Evolutionary conservation across 768 basidiomycete genomes (phyloP).

Genomic region (Baorangia bicolor): DNA sequence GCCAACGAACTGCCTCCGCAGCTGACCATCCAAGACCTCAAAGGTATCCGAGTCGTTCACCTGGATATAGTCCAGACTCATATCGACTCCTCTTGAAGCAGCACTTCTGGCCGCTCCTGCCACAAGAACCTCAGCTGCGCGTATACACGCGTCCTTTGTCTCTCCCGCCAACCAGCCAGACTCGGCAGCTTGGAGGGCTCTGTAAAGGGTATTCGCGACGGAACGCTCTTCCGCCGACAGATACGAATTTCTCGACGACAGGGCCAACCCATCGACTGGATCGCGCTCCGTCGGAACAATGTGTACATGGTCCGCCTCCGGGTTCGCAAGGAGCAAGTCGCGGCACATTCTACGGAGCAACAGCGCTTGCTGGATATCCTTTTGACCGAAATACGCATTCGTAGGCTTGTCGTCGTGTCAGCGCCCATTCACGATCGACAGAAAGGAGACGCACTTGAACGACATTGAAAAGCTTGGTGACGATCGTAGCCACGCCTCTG

Average conservation of each 20-base stretch:
- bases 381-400: slow-evolving; percentile 94
- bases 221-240: slow-evolving; percentile 62
- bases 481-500: slow-evolving; percentile 92
- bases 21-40: slow-evolving; percentile 47
- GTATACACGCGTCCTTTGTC: slow-evolving; percentile 51
- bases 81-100: slow-evolving; percentile 41
- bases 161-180: slow-evolving; percentile 51
- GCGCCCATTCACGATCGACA: neutral
- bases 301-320: slow-evolving; percentile 67
- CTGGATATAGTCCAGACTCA: slow-evolving; percentile 83
- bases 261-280: slow-evolving; percentile 63
- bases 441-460: slow-evolving; percentile 58
- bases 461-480: slow-evolving; percentile 92
- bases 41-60: slow-evolving; percentile 83
- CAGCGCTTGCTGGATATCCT: slow-evolving; percentile 96
- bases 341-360: slow-evolving; percentile 73
- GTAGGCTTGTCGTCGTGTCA: slow-evolving; percentile 54
- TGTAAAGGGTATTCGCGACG: slow-evolving; percentile 62
- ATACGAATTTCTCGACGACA: slow-evolving; percentile 91
- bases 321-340: slow-evolving; percentile 82
- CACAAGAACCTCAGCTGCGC: slow-evolving; percentile 43
- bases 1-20: slow-evolving; percentile 27
- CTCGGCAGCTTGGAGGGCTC: slow-evolving; percentile 62
- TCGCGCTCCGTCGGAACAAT: slow-evolving; percentile 86
- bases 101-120: slow-evolving; percentile 32